Evolutionary conservation across 805 yeast genomes (phyloP).

Genomic region (Ogataea minuta): DNA sequence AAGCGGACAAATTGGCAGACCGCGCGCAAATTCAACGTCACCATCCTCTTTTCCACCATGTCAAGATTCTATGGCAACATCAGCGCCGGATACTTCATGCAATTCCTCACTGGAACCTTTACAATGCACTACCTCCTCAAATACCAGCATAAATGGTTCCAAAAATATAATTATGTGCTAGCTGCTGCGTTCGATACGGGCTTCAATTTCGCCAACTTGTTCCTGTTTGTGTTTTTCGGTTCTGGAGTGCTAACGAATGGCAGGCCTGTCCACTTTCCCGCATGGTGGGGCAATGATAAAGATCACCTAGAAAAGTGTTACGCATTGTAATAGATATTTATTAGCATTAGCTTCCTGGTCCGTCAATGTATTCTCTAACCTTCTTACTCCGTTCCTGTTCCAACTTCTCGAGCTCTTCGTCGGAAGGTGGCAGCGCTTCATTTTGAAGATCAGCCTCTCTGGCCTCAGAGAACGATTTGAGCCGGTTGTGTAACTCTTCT

Average conservation of each 20-base stretch:
- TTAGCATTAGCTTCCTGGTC: constrained; percentile 3
- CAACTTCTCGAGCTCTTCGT: constrained; percentile 49
- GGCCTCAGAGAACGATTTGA: constrained; percentile 80
- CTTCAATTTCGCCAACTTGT: constrained; percentile 41
- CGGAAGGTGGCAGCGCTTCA: constrained; percentile 85
- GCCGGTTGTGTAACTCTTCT: constrained; percentile 69
- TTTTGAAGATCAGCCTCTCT: constrained; percentile 73
- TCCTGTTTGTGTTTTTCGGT: constrained; percentile 36
- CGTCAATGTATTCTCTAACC: constrained; percentile 37
- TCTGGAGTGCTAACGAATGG: constrained; percentile 19
- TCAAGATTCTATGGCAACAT: constrained; percentile 48
- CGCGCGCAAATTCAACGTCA: constrained; percentile 39
- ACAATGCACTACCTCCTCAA: constrained; percentile 46
- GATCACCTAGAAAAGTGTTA: constrained; percentile 46
- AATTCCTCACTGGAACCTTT: constrained; percentile 46
- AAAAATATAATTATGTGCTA: constrained; percentile 43
- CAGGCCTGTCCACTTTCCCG: constrained; percentile 28
- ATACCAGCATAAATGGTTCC: constrained; percentile 40
- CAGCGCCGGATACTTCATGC: constrained; percentile 48
- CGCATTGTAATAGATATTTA: constrained; percentile 29
- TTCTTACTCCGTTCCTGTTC: constrained; percentile 47
- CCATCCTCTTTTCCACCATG: constrained; percentile 48
- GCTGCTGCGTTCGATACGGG: constrained; percentile 56
- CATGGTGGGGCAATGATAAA: constrained; percentile 51
- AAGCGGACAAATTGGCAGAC: constrained; percentile 26